Base-by-base conservation (phyloP, 2,329 filamentous ascomycete species). In the Exophiala sp. region DNA sequence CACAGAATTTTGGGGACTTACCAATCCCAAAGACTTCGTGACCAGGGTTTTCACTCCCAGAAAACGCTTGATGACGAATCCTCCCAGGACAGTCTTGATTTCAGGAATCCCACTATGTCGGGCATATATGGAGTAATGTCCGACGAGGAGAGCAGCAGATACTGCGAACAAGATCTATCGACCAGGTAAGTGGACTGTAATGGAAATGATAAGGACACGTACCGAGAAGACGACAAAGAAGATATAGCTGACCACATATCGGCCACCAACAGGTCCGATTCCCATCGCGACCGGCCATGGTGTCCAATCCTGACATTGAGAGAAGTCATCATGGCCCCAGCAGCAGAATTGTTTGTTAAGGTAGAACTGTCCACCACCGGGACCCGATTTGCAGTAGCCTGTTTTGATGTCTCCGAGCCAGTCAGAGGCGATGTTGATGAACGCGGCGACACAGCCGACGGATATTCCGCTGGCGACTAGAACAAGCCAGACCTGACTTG, bases 71-170 rank as follows among this genome's bases (percentile, higher is more conserved):
- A 98, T 96, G 24, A 98, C 84, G 66, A 96, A 96, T 4, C 91
- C 91, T 34, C 91, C 91, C 46, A 98, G 73, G 7, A 98, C 81
- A 2, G 90, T 96, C 74, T 98, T 98, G 70, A 98, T 94, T 73
- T 98, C 91, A 4, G 91, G 89, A 60, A 98, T 96, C 69, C 91
- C 91, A 65, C 88, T 95, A 64, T 97, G 91, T 65, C 86, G 91
- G 41, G 91, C 91, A 68, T 95, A 88, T 3, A 86, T 75, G 19
- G 88, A 88, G 68, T 90, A 97, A 60, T 85, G 81, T 61, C 85
- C 81, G 11, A 97, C 90, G 46, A 97, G 72, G 46, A 90, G 65
- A 46, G 85, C 87, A 8, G 93, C 88, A 50, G 78, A 80, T 30
- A 81, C 75, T 21, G 91, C 90, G 64, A 95, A 91, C 6, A 85